A percentile compares a stretch with the other conserved stretches of the same genome.
phyloP scores from a whole-genome alignment of 805 yeast genomes.

The Myxozyma monticola region DNA sequence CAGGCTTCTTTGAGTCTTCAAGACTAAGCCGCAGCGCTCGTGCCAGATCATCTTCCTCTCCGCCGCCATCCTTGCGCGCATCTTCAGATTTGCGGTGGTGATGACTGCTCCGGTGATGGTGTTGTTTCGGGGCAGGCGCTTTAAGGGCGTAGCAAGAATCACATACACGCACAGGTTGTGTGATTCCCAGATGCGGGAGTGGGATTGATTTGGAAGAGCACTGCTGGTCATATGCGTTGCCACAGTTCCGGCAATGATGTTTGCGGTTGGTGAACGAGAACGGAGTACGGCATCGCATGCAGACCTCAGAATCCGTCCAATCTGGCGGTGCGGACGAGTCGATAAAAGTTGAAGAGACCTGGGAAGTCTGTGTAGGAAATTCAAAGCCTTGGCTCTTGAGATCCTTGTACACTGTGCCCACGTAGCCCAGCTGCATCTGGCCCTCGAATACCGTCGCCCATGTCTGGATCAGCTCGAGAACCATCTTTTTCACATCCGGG shows the following conservation, averaged over 20 bases:
- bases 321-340: slow-evolving; percentile 95
- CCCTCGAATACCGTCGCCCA: slow-evolving; percentile 76
- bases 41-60: slow-evolving; percentile 70
- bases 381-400: slow-evolving; percentile 56
- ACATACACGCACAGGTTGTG: slow-evolving; percentile 89
- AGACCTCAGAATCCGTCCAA: slow-evolving; percentile 93
- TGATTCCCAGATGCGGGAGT: slow-evolving; percentile 80
- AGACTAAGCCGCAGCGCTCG: slow-evolving; percentile 79
- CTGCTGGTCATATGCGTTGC: slow-evolving; percentile 85
- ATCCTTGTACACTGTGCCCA: slow-evolving; percentile 59
- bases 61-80: slow-evolving; percentile 30
- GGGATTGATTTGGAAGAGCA: slow-evolving; percentile 76
- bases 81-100: slow-evolving; percentile 19
- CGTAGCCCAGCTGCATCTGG: slow-evolving; percentile 64
- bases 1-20: slow-evolving; percentile 47
- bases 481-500: slow-evolving; percentile 56
- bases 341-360: slow-evolving; percentile 48
- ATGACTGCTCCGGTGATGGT: slow-evolving; percentile 40
- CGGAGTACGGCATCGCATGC: slow-evolving; percentile 85
- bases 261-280: slow-evolving; percentile 84
- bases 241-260: slow-evolving; percentile 97
- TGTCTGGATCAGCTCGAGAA: slow-evolving; percentile 66
- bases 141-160: slow-evolving; percentile 75
- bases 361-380: slow-evolving; percentile 34
- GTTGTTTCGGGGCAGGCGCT: slow-evolving; percentile 35